A percentile compares a stretch with the other conserved stretches of the same genome.
Conservation (phyloP, 345 rosid genomes). For the Iberis pinnata region DNA sequence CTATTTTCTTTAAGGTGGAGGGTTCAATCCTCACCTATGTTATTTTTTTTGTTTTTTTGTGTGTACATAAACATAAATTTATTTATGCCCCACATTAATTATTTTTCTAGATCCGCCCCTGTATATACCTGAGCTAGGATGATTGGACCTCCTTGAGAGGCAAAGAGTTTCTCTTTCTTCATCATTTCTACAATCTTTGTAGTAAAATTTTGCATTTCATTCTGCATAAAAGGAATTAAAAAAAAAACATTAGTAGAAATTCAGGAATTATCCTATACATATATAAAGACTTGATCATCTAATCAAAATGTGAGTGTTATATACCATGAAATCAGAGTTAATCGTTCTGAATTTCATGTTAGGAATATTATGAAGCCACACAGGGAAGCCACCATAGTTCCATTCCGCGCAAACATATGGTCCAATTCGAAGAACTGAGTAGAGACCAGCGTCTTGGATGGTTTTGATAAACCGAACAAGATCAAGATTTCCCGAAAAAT, state of each 20-base stretch:
- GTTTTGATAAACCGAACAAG: constrained; percentile 54
- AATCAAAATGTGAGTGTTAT: not conserved
- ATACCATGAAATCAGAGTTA: constrained; percentile 42
- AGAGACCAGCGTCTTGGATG: constrained; percentile 41
- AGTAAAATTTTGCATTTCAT: constrained; percentile 71
- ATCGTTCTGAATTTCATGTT: constrained; percentile 32
- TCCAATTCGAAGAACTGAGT: constrained; percentile 54
- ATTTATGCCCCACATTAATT: too few species aligned
- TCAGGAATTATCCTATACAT: not conserved
- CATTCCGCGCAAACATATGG: constrained; percentile 74
- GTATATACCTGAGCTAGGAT: constrained; percentile 61
- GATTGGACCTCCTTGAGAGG: constrained; percentile 77
- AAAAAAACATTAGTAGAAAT: not conserved
- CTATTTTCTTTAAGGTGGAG: too few species aligned
- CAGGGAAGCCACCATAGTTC: constrained; percentile 65
- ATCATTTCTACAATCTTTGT: constrained; percentile 51
- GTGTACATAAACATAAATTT: too few species aligned
- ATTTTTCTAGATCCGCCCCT: too few species aligned
- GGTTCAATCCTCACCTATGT: too few species aligned
- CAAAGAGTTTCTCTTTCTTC: constrained; percentile 54
- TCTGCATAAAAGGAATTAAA: constrained; percentile 17
- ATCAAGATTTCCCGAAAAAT: constrained; percentile 46
- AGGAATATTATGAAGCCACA: constrained; percentile 47
- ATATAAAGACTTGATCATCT: too few species aligned
- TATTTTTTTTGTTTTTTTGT: too few species aligned